Evolutionary conservation across 305 asterid species (phyloP), one percentile per base, ranked within the genome.

Genomic region (Vinca major): DNA sequence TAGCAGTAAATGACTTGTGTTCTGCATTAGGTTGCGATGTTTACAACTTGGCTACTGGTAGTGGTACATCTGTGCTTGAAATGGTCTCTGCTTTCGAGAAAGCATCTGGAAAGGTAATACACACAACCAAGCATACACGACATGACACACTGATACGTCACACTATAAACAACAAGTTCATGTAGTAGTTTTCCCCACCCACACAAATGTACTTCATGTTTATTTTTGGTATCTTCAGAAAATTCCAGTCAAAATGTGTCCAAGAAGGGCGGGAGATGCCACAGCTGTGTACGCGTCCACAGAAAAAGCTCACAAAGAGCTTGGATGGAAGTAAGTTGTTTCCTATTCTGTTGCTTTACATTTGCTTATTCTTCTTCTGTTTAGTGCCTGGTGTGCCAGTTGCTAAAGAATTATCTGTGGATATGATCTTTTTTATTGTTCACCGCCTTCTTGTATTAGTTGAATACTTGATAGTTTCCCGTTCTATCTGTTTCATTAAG

Each of bases 11-110:
- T 26, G 0, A 45, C 54, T 33, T 21, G 44, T 43, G 45, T 16
- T 52, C 43, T 60, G 53, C 65, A 20, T 73, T 61, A 92, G 98
- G 97, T 67, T 92, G 98, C 67, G 84, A 82, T 69, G 93, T 91
- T 11, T 92, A 88, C 77, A 92, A 90, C 67, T 81, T 92, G 83
- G 98, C 96, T 52, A 90, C 98, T 13, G 96, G 98, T 12, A 76
- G 61, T n/a, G 98, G 98, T 51, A 87, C 96, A 9, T 90, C 97
- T 70, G 98, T 92, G 48, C 88, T 92, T 37, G 98, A 92, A 75
- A 90, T 92, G 96, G 93, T 92, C 16, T 72, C 86, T 41, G 96
- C 98, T 45, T 90, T 92, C 36, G 89, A 92, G 72, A 88, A 47
- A 77, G 97, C 94, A 49, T 90, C 93, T 1, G 86, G 88, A 54